Percentiles rank a stretch among this genome's conserved stretches.
phyloP scores from a whole-genome alignment of 2,329 filamentous ascomycete genomes.

The Didymella arachidicola region DNA sequence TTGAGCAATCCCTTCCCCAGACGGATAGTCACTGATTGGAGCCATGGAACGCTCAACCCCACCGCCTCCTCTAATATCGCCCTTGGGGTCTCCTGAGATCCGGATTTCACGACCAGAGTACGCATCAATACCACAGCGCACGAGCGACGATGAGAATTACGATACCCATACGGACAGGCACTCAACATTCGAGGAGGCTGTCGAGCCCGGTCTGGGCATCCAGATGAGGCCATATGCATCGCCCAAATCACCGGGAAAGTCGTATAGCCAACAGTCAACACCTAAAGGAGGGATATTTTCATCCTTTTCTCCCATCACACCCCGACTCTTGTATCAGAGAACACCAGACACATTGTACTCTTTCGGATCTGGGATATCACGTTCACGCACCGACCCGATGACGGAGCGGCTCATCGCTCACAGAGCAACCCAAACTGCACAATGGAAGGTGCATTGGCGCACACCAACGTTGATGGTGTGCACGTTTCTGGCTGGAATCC shows the following conservation, averaged over 20 bases:
- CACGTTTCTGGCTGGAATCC: constrained; percentile 40
- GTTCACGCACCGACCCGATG: constrained; percentile 39
- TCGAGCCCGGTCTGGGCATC: constrained; percentile 38
- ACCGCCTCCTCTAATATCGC: constrained; percentile 10
- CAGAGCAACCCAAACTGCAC: constrained; percentile 41
- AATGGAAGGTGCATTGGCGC: constrained; percentile 51
- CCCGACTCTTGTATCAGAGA: constrained; percentile 26
- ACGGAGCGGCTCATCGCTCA: constrained; percentile 44
- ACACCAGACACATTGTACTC: constrained; percentile 35
- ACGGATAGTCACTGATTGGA: neutral
- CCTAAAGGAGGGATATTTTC: constrained; percentile 31
- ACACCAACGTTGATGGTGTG: constrained; percentile 38
- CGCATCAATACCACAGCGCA: constrained; percentile 26
- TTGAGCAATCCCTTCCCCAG: constrained; percentile 12
- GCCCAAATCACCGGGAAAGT: constrained; percentile 34
- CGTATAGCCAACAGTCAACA: constrained; percentile 27
- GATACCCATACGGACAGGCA: constrained; percentile 20
- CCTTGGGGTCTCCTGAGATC: constrained; percentile 28
- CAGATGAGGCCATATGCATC: constrained; percentile 36
- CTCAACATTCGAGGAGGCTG: constrained; percentile 29
- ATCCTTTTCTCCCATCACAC: constrained; percentile 21
- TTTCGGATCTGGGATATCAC: constrained; percentile 31
- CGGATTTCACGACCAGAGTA: constrained; percentile 27
- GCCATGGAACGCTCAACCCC: constrained; percentile 10
- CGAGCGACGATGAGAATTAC: constrained; percentile 28